A percentile compares a stretch with the other conserved stretches of the same genome.
Evolutionary conservation across 192 early-diverging fungal species (phyloP).

Genomic region (Chytriomyces hyalinus): DNA sequence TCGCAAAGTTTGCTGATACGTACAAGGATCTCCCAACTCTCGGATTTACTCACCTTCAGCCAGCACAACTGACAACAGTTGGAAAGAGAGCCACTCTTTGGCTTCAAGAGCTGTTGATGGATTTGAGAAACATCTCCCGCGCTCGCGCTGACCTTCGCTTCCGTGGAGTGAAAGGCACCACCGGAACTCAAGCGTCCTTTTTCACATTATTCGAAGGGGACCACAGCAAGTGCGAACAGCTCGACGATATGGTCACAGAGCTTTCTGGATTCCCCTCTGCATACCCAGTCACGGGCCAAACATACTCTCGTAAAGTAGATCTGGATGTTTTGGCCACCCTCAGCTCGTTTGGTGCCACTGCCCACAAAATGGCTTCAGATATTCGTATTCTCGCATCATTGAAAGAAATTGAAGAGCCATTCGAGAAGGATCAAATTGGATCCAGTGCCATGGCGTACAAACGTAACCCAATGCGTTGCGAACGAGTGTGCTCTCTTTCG

Average conservation of each 20-base stretch:
- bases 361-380: slow-evolving; percentile 97
- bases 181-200: slow-evolving; percentile 98
- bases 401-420: slow-evolving; percentile 99
- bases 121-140: slow-evolving; percentile 90
- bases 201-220: slow-evolving; percentile 93
- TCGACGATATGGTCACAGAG: slow-evolving; percentile 91
- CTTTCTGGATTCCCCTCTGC: slow-evolving; percentile 81
- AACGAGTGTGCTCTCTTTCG: slow-evolving; percentile 93
- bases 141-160: slow-evolving; percentile 87
- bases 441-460: slow-evolving; percentile 99
- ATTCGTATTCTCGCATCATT: slow-evolving; percentile 93
- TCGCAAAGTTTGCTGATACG: slow-evolving; percentile 77
- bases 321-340: slow-evolving; percentile 86
- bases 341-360: slow-evolving; percentile 91
- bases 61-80: slow-evolving; percentile 97
- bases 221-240: slow-evolving; percentile 88
- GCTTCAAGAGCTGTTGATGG: slow-evolving; percentile 96
- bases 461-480: slow-evolving; percentile 99
- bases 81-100: slow-evolving; percentile 96
- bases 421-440: slow-evolving; percentile 99
- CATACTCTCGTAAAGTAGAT: slow-evolving; percentile 98
- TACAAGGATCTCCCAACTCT: slow-evolving; percentile 90
- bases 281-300: slow-evolving; percentile 95
- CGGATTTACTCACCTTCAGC: slow-evolving; percentile 99
- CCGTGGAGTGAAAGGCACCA: slow-evolving; percentile 98